A percentile compares a stretch with the other conserved stretches of the same genome.
phyloP scores from a whole-genome alignment of 345 rosid species.

The Lenwebbia sp. region DNA sequence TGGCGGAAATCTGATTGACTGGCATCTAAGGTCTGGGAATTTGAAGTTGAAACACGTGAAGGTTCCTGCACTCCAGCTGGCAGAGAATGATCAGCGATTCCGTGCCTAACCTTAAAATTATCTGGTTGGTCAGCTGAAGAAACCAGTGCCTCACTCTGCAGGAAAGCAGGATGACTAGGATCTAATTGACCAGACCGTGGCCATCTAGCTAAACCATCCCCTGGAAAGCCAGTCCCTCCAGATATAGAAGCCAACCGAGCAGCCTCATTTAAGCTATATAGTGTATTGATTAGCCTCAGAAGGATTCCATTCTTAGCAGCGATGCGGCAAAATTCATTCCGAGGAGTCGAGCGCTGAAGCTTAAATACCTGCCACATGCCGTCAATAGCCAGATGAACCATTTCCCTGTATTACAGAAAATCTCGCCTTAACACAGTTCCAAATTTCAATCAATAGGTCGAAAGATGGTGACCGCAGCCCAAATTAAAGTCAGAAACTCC shows the following conservation, averaged over 20 bases:
- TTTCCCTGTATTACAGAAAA: constrained; percentile 65
- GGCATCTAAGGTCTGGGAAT: constrained; percentile 59
- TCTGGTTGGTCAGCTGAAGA: constrained; percentile 55
- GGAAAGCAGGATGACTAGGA: constrained; percentile 44
- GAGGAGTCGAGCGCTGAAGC: constrained; percentile 89
- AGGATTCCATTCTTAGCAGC: constrained; percentile 94
- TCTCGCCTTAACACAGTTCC: background rate
- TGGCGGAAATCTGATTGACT: constrained; percentile 41
- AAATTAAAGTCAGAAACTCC: background rate
- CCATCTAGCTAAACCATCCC: constrained; percentile 52
- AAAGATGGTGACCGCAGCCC: background rate
- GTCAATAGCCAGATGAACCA: constrained; percentile 98
- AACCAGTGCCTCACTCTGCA: constrained; percentile 45
- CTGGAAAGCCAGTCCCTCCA: constrained; percentile 43
- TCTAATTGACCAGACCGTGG: constrained; percentile 76
- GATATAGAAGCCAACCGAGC: constrained; percentile 69
- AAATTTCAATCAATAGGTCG: background rate
- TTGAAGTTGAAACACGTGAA: constrained; percentile 64
- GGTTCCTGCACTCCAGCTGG: constrained; percentile 39
- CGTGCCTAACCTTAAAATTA: constrained; percentile 45
- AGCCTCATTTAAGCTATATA: constrained; percentile 94
- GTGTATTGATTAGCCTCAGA: constrained; percentile 82
- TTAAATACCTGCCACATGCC: constrained; percentile 99
- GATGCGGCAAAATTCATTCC: constrained; percentile 87
- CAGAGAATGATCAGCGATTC: constrained; percentile 26